Evolutionary conservation across 805 yeast species (phyloP).

Genomic region (Candida ascalaphidarum): DNA sequence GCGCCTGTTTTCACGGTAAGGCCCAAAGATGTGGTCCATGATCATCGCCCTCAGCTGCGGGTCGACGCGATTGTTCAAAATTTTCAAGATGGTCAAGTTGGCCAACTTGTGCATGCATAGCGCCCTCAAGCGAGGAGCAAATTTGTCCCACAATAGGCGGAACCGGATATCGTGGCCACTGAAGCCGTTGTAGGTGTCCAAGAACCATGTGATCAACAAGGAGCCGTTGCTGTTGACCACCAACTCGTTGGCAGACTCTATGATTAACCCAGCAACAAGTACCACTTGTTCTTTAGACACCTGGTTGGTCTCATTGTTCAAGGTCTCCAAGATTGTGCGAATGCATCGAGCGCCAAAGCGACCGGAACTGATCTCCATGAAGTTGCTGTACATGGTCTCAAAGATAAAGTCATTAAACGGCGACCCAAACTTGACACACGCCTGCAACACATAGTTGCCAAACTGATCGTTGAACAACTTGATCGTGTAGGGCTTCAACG

Average conservation of each 20-base stretch:
- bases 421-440: slow-evolving; percentile 81
- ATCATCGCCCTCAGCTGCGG: slow-evolving; percentile 51
- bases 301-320: slow-evolving; percentile 37
- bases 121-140: slow-evolving; percentile 52
- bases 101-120: slow-evolving; percentile 80
- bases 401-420: slow-evolving; percentile 88
- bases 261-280: slow-evolving; percentile 68
- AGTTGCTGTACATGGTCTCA: slow-evolving; percentile 70
- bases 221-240: slow-evolving; percentile 85
- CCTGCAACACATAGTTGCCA: slow-evolving; percentile 94
- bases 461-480: slow-evolving; percentile 89
- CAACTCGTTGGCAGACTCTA: slow-evolving; percentile 68
- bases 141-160: slow-evolving; percentile 50
- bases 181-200: slow-evolving; percentile 54
- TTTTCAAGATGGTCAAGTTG: slow-evolving; percentile 70
- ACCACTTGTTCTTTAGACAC: slow-evolving; percentile 55
- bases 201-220: slow-evolving; percentile 83
- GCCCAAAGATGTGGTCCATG: slow-evolving; percentile 59
- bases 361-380: slow-evolving; percentile 75
- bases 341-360: slow-evolving; percentile 94
- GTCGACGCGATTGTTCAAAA: slow-evolving; percentile 63
- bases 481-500: slow-evolving; percentile 73
- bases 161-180: slow-evolving; percentile 46
- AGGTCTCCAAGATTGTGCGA: slow-evolving; percentile 84
- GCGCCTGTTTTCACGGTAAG: slow-evolving; percentile 16